phyloP scores from a whole-genome alignment of 2,329 filamentous ascomycete genomes.

The Fonsecaea monophora region DNA sequence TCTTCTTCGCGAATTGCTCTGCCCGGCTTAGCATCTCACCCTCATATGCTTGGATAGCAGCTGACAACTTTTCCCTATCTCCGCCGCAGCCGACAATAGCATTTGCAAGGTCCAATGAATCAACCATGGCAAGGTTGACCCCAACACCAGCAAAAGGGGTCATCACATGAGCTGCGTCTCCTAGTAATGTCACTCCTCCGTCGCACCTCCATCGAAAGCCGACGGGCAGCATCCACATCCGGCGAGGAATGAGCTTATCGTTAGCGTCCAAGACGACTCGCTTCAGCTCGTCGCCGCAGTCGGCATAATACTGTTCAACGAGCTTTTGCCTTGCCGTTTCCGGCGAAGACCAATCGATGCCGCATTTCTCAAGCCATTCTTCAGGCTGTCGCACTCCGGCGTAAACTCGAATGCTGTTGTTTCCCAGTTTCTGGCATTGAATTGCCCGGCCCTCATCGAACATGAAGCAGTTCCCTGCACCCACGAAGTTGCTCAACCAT shows the following conservation, averaged over 20 bases:
- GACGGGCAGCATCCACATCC: constrained; percentile 62
- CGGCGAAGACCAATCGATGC: constrained; percentile 53
- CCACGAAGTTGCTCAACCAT: constrained; percentile 54
- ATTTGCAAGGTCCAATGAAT: constrained; percentile 34
- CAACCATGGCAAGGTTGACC: constrained; percentile 36
- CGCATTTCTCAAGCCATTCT: constrained; percentile 51
- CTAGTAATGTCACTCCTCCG: constrained; percentile 61
- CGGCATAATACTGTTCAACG: constrained; percentile 47
- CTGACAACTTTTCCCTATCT: constrained; percentile 28
- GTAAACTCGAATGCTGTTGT: constrained; percentile 55
- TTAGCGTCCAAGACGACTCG: constrained; percentile 52
- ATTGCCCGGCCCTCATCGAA: constrained; percentile 53
- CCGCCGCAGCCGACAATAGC: constrained; percentile 36
- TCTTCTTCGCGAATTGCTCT: constrained; percentile 28
- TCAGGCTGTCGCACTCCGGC: constrained; percentile 50
- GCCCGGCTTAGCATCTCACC: constrained; percentile 39
- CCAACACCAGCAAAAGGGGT: constrained; percentile 37
- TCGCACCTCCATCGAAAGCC: constrained; percentile 57
- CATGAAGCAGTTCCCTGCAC: constrained; percentile 57
- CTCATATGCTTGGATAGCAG: constrained; percentile 40
- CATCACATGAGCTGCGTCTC: constrained; percentile 43
- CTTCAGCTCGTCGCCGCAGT: constrained; percentile 54
- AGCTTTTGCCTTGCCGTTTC: constrained; percentile 50
- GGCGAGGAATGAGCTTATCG: constrained; percentile 49
- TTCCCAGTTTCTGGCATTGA: constrained; percentile 56